Percentiles rank a stretch among this genome's conserved stretches.
Conservation (phyloP, 495 filamentous ascomycete species). For the Podospora tetraspora region DNA sequence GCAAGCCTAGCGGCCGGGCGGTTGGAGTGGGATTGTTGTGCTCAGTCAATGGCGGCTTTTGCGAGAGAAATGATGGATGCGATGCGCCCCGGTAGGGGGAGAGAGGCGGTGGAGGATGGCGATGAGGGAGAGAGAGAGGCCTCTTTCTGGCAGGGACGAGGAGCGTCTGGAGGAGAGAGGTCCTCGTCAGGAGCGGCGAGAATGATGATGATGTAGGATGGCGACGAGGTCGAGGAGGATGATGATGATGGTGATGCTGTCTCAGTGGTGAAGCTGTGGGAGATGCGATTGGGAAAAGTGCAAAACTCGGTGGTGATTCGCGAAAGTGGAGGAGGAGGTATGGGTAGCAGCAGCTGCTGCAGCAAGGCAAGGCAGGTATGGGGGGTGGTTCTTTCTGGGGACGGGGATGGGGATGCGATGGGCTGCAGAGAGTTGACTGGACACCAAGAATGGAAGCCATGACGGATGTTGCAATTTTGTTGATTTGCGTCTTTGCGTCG, state of each 20-base stretch:
- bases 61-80: not conserved
- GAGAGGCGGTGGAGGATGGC: not conserved
- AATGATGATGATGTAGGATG: not conserved
- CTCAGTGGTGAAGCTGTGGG: not conserved
- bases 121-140: not conserved
- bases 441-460: not conserved
- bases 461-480: not conserved
- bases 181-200: not conserved
- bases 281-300: not conserved
- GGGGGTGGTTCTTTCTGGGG: not conserved
- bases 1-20: conserved; percentile 67
- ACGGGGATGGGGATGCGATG: not conserved
- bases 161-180: not conserved
- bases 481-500: not conserved
- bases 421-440: not conserved
- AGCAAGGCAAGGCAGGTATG: not conserved
- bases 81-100: not conserved
- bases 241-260: not conserved
- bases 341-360: not conserved
- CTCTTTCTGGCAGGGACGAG: not conserved
- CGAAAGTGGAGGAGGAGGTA: not conserved
- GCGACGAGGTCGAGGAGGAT: not conserved
- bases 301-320: not conserved
- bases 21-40: conserved; percentile 30
- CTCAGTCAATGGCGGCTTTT: conserved; percentile 34